Conservation (phyloP, 2,329 filamentous ascomycete species). For the Exutisphaerella laricina region DNA sequence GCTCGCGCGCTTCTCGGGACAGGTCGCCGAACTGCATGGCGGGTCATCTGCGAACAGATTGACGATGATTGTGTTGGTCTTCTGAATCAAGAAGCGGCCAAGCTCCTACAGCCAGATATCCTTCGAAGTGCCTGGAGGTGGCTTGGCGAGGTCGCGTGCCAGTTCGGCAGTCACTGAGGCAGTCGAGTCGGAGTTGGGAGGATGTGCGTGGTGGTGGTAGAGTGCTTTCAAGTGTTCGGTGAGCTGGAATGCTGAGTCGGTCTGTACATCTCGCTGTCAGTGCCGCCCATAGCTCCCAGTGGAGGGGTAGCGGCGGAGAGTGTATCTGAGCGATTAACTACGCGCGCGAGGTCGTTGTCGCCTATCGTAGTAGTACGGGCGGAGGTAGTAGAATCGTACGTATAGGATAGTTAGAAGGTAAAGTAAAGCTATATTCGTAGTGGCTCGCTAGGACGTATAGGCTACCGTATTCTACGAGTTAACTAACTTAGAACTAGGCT, state of each 20-base stretch:
- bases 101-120: conserved; percentile 97
- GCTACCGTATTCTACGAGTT: no score
- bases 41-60: conserved; percentile 88
- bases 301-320: no score
- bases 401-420: no score
- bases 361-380: no score
- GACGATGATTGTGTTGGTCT: conserved; percentile 87
- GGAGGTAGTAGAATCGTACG: no score
- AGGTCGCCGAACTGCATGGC: conserved; percentile 81
- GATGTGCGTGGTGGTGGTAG: conserved; percentile 73
- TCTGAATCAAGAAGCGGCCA: conserved; percentile 88
- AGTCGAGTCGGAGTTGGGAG: conserved; percentile 67
- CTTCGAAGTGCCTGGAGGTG: conserved; percentile 74
- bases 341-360: no score
- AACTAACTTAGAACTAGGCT: no score
- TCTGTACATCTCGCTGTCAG: no score
- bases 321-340: no score
- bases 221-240: conserved; percentile 95
- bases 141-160: conserved; percentile 68
- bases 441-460: no score
- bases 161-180: conserved; percentile 69
- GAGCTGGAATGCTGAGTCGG: conserved; percentile 94
- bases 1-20: conserved; percentile 95
- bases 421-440: no score
- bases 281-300: no score